Base-by-base conservation (phyloP, 108 stramenopile species). In the Ochromonas danica region DNA sequence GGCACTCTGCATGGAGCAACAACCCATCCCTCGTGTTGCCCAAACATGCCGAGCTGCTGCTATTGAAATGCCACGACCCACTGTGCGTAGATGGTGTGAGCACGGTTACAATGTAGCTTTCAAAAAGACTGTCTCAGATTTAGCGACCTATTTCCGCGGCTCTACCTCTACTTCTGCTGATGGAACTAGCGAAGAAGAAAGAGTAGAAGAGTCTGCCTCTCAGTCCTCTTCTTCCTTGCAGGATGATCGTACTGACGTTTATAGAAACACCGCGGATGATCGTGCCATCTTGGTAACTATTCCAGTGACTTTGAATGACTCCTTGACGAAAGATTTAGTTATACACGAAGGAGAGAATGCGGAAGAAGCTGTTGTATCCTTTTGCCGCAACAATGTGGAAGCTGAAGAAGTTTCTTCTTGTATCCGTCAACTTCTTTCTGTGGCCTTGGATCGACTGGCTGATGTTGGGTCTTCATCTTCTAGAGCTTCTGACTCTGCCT, bases 31-130 rank as follows among this genome's bases (percentile, higher is more conserved):
- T 27, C 14, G 72, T 30, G 72, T 75, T 10, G 72, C 72, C 10
- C 72, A 75, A 41, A 57, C 72, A 33, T 75, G 72, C 41, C 36
- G 72, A 41, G 72, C 72, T 6, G 72, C 72, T 6, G 72, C 72
- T 6, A 33, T 75, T 36, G 72, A 75, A 60, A 45, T 75, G 43
- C 72, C 72, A 14, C 72, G 72, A 14, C 72, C 72, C 14, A 75
- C 72, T 27, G 51, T 75, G 17, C 72, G 72, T 27, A 27, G 51
- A 10, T 75, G 72, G 72, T 75, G 72, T 41, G 72, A 75, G 40
- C 72, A 75, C 51, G 72, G 72, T 28, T 75, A 75, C 51, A 75
- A 3, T 6, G 72, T 57, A 14, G 72, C 45, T 3, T 75, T 42
- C 40, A 27, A 60, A 36, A 60, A 45, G 31, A 75, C 72, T 27